These are phyloP conservation scores for Catharanthus roseus DNA, from an alignment of 257 asterid species.

Conservation along the genomic window DNA sequence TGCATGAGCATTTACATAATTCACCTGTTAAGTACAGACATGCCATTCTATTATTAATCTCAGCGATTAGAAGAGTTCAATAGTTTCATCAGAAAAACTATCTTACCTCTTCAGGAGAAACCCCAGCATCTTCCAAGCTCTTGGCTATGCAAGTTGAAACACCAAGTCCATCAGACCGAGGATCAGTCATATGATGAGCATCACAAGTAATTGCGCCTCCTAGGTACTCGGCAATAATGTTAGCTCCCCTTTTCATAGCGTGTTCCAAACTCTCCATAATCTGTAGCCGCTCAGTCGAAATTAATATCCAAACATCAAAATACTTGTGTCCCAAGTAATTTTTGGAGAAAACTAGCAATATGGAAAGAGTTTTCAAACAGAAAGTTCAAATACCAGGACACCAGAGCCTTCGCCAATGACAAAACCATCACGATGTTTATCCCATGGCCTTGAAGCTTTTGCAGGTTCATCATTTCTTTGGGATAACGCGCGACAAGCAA, in stretches of 20 bases:
- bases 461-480: slow-evolving; percentile 34
- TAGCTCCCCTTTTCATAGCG: slow-evolving; percentile 38
- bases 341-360: background rate
- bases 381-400: slow-evolving; percentile 37
- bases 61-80: background rate
- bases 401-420: slow-evolving; percentile 77
- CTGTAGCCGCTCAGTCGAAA: slow-evolving; percentile 7
- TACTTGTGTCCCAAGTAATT: background rate
- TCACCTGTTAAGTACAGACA: slow-evolving; percentile 32
- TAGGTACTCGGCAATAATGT: slow-evolving; percentile 33
- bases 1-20: slow-evolving; percentile 74
- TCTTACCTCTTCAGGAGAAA: slow-evolving; percentile 66
- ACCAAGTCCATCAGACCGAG: slow-evolving; percentile 42
- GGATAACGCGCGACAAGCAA: slow-evolving; percentile 37
- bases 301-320: background rate
- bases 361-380: background rate
- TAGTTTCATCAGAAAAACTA: background rate
- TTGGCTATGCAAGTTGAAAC: slow-evolving; percentile 40
- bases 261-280: slow-evolving; percentile 41
- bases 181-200: slow-evolving; percentile 45
- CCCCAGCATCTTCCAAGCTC: slow-evolving; percentile 37
- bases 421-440: slow-evolving; percentile 59
- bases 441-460: slow-evolving; percentile 82
- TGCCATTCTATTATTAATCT: background rate
- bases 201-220: slow-evolving; percentile 41